These are phyloP conservation scores for Diaporthe amygdali DNA, from an alignment of 2,329 filamentous ascomycete genomes.

Conservation along the genomic window DNA sequence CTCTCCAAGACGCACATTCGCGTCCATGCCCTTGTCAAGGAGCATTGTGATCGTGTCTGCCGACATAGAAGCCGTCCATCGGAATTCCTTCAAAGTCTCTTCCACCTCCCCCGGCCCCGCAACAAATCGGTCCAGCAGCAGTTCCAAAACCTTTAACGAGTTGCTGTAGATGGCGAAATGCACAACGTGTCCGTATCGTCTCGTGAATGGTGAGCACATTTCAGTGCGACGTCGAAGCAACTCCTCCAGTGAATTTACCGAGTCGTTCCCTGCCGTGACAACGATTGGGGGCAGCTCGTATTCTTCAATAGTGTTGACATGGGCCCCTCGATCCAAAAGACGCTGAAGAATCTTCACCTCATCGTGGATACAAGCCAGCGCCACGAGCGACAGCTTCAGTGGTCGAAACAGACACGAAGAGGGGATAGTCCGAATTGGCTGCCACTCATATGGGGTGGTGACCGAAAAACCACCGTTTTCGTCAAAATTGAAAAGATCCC, in stretches of 20 bases:
- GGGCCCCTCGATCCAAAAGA: neutral
- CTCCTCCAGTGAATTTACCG: neutral
- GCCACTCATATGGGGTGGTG: too few relatives aligned
- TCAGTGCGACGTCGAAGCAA: neutral
- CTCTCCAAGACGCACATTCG: neutral
- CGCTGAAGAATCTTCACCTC: neutral
- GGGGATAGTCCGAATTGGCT: too few relatives aligned
- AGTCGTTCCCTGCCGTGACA: neutral
- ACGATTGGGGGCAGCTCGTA: neutral
- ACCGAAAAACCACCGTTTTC: too few relatives aligned
- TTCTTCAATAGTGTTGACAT: neutral
- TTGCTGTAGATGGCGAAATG: neutral
- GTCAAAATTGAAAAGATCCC: too few relatives aligned
- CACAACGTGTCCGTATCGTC: neutral
- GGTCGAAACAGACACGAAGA: too few relatives aligned
- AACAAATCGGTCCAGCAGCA: neutral
- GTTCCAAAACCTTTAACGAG: neutral
- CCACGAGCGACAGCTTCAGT: neutral
- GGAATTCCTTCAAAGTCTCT: accelerated
- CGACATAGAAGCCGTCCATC: accelerated
- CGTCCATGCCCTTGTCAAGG: neutral
- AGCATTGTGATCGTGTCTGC: neutral
- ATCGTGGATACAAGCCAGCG: neutral
- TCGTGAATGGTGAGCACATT: neutral
- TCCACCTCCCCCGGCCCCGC: neutral